Conservation (phyloP, 140 eudicot genomes). For the Anethum foeniculum region DNA sequence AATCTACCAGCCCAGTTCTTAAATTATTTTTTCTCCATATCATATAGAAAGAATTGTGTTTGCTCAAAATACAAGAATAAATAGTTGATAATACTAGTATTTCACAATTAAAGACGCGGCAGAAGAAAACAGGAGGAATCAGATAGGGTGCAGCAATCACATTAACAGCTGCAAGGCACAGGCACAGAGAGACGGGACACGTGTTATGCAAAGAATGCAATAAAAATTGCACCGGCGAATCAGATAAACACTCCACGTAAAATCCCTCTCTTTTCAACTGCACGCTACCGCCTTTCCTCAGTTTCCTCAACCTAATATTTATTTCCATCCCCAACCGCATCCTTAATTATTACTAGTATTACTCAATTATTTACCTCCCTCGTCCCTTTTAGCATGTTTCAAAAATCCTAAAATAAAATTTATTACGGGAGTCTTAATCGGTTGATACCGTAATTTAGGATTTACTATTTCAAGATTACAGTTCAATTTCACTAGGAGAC, state of each 20-base stretch:
- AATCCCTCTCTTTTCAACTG: background rate
- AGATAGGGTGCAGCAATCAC: background rate
- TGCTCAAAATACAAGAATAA: too few relatives aligned
- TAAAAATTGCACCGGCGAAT: background rate
- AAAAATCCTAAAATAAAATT: too few relatives aligned
- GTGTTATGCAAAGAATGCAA: background rate
- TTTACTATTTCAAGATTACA: too few relatives aligned
- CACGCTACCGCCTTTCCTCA: background rate
- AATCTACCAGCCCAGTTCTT: too few relatives aligned
- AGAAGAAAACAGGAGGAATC: background rate
- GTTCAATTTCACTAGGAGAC: too few relatives aligned
- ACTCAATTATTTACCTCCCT: background rate
- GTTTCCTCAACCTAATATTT: background rate
- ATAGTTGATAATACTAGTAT: too few relatives aligned
- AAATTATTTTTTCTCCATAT: too few relatives aligned
- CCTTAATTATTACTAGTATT: too few relatives aligned
- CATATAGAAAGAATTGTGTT: too few relatives aligned
- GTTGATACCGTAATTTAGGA: too few relatives aligned
- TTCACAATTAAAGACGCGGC: background rate
- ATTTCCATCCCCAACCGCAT: background rate
- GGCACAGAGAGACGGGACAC: background rate
- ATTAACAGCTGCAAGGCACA: background rate
- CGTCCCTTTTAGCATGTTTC: too few relatives aligned
- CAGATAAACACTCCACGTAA: slow-evolving; percentile 4
- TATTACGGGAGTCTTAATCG: too few relatives aligned